phyloP scores from a whole-genome alignment of 2,329 filamentous ascomycete genomes.

The Stagonosporopsis chrysanthemi region DNA sequence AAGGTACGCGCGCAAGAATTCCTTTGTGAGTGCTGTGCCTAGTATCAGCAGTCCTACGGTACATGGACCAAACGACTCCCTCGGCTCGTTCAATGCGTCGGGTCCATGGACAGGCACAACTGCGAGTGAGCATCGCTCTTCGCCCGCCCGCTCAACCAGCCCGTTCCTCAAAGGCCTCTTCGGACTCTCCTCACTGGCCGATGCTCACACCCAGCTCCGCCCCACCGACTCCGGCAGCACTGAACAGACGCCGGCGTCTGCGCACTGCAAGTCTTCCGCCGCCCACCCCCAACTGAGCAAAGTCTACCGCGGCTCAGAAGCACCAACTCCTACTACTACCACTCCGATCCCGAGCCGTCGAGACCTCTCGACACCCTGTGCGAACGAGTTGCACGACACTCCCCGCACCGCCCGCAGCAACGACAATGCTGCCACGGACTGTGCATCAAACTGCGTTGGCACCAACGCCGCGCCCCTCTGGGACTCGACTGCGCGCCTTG shows the following conservation, averaged over 20 bases:
- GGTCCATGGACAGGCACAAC: conserved; percentile 2
- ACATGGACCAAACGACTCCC: background rate
- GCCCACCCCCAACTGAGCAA: conserved; percentile 6
- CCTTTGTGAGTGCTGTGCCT: background rate
- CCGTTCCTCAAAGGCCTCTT: conserved; percentile 12
- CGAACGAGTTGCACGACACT: background rate
- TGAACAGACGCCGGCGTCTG: background rate
- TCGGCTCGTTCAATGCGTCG: background rate
- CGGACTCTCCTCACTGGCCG: conserved; percentile 3
- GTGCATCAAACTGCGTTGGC: background rate
- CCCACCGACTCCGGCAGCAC: background rate
- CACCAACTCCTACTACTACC: background rate
- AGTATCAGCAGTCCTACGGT: background rate
- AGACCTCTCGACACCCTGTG: background rate
- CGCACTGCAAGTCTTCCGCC: background rate
- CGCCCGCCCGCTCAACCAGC: background rate
- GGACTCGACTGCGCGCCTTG: background rate
- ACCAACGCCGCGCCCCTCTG: background rate
- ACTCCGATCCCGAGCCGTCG: background rate
- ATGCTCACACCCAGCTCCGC: background rate
- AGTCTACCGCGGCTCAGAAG: conserved; percentile 9
- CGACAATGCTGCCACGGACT: background rate
- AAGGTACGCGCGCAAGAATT: conserved; percentile 4
- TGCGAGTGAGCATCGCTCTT: background rate
- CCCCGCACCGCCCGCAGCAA: background rate